phyloP scores from a whole-genome alignment of 2,329 filamentous ascomycete genomes.

The Aureobasidium vineae region DNA sequence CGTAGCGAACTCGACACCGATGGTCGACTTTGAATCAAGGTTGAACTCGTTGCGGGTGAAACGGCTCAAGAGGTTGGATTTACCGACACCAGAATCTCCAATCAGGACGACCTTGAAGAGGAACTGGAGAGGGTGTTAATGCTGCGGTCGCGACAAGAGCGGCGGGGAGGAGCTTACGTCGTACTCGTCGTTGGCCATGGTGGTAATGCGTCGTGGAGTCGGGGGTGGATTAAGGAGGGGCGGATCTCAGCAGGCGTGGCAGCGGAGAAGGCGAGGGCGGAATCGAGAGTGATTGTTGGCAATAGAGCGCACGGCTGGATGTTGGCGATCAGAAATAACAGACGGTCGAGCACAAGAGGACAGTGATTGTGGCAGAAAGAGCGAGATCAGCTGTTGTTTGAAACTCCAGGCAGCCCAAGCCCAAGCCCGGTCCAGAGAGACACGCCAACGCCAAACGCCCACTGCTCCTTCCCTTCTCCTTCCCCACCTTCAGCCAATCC shows the following conservation, averaged over 20 bases:
- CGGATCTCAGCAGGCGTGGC: conserved; percentile 7
- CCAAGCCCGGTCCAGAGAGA: conserved; percentile 13
- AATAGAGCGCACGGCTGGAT: not conserved
- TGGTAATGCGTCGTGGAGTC: conserved; percentile 36
- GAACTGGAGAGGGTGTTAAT: conserved; percentile 62
- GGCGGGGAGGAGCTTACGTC: conserved; percentile 66
- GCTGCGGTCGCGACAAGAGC: conserved; percentile 31
- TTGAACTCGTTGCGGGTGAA: conserved; percentile 99
- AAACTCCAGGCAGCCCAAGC: conserved; percentile 23
- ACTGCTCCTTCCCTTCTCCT: conserved; percentile 8
- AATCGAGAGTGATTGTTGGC: not conserved
- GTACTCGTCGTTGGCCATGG: conserved; percentile 99
- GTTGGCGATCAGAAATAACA: not conserved
- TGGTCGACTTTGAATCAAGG: conserved; percentile 98
- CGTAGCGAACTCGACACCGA: conserved; percentile 98
- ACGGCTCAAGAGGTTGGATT: conserved; percentile 98
- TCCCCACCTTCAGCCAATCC: not conserved
- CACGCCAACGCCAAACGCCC: conserved; percentile 5
- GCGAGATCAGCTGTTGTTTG: conserved; percentile 17
- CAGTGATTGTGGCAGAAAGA: conserved; percentile 1
- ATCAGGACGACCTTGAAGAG: conserved; percentile 99
- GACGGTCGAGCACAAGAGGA: not conserved
- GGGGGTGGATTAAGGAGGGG: conserved; percentile 23
- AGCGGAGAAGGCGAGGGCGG: conserved; percentile 1
- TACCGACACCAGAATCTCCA: conserved; percentile 98